Conservation (phyloP, 768 basidiomycete species). For the Trametes meyenii region DNA sequence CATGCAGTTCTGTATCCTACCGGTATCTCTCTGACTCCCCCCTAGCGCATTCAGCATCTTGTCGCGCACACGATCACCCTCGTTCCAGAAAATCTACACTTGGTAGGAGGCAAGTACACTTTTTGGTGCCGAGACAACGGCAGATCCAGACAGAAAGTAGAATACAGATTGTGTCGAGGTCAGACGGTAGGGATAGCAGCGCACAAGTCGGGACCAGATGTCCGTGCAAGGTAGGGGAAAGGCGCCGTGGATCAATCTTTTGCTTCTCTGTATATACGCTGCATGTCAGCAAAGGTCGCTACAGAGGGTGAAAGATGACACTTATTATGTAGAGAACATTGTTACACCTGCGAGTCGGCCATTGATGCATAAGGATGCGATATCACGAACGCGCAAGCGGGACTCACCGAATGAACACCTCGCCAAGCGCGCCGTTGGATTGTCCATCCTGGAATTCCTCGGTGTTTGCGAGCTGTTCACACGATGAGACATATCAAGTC, state of each 20-base stretch:
- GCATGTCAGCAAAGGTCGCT: slow-evolving; percentile 26
- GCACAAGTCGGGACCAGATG: not conserved
- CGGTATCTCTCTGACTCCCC: too few species aligned
- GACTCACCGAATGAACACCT: slow-evolving; percentile 94
- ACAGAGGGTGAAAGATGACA: slow-evolving; percentile 35
- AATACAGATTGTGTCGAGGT: slow-evolving; percentile 11
- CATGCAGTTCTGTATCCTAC: too few species aligned
- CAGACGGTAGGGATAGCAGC: not conserved
- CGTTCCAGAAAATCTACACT: not conserved
- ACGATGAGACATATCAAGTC: not conserved
- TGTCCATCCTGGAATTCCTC: slow-evolving; percentile 97
- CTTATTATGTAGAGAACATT: slow-evolving; percentile 96
- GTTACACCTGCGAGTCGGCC: slow-evolving; percentile 66
- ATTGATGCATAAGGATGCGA: not conserved
- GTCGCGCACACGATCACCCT: not conserved
- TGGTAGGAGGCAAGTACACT: slow-evolving; percentile 3
- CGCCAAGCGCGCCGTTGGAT: slow-evolving; percentile 95
- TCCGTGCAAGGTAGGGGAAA: not conserved
- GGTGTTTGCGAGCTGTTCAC: slow-evolving; percentile 88
- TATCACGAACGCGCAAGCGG: slow-evolving; percentile 3
- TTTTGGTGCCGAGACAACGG: slow-evolving; percentile 1
- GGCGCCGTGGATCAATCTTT: slow-evolving; percentile 34
- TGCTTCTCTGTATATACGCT: slow-evolving; percentile 71
- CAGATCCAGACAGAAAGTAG: slow-evolving; percentile 9
- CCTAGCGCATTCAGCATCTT: not conserved